Evolutionary conservation across 805 yeast species (phyloP).

Genomic region (Candida glaebosa): DNA sequence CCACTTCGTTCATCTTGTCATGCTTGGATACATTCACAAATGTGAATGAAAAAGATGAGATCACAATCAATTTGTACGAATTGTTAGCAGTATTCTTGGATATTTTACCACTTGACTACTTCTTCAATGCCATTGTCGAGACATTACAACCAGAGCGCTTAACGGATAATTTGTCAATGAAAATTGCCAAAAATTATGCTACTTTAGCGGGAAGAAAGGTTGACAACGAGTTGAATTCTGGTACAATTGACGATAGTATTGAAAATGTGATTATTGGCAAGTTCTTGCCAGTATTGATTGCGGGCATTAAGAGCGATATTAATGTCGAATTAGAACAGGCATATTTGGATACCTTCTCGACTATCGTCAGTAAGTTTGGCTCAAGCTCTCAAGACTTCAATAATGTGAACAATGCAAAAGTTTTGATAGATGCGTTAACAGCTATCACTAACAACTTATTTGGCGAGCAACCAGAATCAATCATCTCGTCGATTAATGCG

Average conservation of each 20-base stretch:
- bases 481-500: conserved; percentile 70
- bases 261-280: conserved; percentile 50
- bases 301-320: conserved; percentile 29
- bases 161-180: conserved; percentile 39
- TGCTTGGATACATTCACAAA: conserved; percentile 35
- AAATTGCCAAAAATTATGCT: conserved; percentile 60
- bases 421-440: conserved; percentile 48
- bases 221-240: conserved; percentile 56
- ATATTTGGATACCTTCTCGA: conserved; percentile 63
- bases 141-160: conserved; percentile 30
- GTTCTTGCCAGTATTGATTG: conserved; percentile 49
- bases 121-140: conserved; percentile 55
- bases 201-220: conserved; percentile 64
- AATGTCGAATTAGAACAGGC: conserved; percentile 60
- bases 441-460: conserved; percentile 48
- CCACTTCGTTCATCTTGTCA: conserved; percentile 32
- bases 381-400: conserved; percentile 18
- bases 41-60: conserved; percentile 13
- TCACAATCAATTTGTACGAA: conserved; percentile 45
- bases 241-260: conserved; percentile 35
- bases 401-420: conserved; percentile 41
- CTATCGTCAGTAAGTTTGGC: conserved; percentile 63
- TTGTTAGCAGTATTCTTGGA: conserved; percentile 62
- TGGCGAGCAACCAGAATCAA: conserved; percentile 55
- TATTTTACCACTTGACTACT: conserved; percentile 71